Evolutionary conservation across 2,329 filamentous ascomycete genomes (phyloP).

Genomic region (Alternaria incomplexa): DNA sequence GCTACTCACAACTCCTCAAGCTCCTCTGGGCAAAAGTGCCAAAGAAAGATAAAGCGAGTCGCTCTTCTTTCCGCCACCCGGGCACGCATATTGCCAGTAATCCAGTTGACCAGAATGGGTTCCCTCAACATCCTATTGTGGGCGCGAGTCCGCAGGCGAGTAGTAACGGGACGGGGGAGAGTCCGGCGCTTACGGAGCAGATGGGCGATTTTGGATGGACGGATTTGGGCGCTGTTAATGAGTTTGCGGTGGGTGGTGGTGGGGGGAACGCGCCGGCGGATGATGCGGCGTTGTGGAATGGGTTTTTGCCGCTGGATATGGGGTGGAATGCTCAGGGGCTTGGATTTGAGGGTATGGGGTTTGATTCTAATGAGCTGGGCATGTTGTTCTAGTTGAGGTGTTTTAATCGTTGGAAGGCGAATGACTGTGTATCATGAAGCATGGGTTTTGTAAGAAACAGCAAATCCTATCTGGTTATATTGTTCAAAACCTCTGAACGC

Average conservation of each 20-base stretch:
- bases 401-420: background rate
- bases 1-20: conserved; percentile 56
- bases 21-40: conserved; percentile 57
- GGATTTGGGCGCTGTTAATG: conserved; percentile 55
- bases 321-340: conserved; percentile 41
- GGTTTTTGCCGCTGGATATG: conserved; percentile 48
- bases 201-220: conserved; percentile 60
- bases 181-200: conserved; percentile 52
- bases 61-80: conserved; percentile 38
- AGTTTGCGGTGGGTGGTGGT: conserved; percentile 55
- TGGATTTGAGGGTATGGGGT: conserved; percentile 39
- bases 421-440: background rate
- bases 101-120: conserved; percentile 33
- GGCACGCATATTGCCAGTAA: conserved; percentile 39
- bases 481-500: background rate
- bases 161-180: conserved; percentile 46
- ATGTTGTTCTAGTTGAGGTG: conserved; percentile 29
- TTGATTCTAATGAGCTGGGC: conserved; percentile 34
- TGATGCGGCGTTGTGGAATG: conserved; percentile 42
- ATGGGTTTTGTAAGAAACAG: background rate
- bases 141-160: conserved; percentile 45
- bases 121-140: conserved; percentile 23
- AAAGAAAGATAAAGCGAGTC: conserved; percentile 37
- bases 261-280: conserved; percentile 31
- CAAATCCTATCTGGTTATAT: background rate